phyloP scores from a whole-genome alignment of 1,139 yeast species.

The Kodamaea anthophila region DNA sequence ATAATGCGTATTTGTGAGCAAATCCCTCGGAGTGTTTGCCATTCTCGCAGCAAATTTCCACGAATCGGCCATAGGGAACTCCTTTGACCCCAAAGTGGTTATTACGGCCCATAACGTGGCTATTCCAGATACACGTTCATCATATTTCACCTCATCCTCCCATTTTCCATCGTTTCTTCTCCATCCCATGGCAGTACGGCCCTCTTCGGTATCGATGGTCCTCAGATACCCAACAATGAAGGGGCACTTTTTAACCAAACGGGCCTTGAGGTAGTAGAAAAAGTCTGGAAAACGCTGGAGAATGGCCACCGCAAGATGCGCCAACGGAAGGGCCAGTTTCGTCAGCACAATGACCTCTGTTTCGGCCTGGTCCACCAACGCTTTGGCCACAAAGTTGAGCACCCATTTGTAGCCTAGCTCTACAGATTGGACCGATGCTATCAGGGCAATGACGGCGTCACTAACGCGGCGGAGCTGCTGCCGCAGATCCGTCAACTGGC shows the following conservation, averaged over 20 bases:
- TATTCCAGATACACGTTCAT: conserved; percentile 84
- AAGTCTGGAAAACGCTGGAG: conserved; percentile 59
- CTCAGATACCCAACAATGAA: conserved; percentile 76
- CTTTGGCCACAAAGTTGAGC: conserved; percentile 76
- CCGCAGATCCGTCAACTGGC: conserved; percentile 75
- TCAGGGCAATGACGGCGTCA: conserved; percentile 42
- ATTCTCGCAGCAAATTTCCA: conserved; percentile 75
- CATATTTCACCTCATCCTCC: conserved; percentile 73
- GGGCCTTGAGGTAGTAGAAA: conserved; percentile 61
- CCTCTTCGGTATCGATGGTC: conserved; percentile 72
- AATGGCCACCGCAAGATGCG: conserved; percentile 53
- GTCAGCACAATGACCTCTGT: conserved; percentile 82
- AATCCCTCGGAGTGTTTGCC: conserved; percentile 46
- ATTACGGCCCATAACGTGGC: conserved; percentile 75
- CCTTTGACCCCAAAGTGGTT: conserved; percentile 34
- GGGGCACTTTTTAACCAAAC: conserved; percentile 90
- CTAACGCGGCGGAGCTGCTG: conserved; percentile 51
- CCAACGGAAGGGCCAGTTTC: conserved; percentile 75
- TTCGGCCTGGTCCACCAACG: conserved; percentile 86
- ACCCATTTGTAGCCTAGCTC: conserved; percentile 63
- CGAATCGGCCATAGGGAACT: conserved; percentile 38
- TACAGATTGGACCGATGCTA: conserved; percentile 40
- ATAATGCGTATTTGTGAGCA: conserved; percentile 64
- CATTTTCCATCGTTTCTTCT: conserved; percentile 56
- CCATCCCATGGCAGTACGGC: conserved; percentile 86